These are phyloP conservation scores for Chondrostereum purpureum DNA, from an alignment of 1,284 basidiomycete species.

Conservation along the genomic window DNA sequence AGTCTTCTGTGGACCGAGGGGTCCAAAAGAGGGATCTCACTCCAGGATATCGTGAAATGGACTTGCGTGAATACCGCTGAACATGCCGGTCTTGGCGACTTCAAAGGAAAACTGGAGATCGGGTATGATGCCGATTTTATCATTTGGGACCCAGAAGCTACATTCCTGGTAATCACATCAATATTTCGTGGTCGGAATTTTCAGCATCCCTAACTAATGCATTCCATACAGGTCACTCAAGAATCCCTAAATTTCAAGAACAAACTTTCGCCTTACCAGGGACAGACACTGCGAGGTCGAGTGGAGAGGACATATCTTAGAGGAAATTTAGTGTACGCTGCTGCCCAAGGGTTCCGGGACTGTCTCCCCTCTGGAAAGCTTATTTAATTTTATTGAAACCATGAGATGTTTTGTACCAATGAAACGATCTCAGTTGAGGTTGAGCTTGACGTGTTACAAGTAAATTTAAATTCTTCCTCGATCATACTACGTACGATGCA, in stretches of 20 bases:
- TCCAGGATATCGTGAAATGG: slow-evolving; percentile 71
- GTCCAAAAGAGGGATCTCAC: slow-evolving; percentile 46
- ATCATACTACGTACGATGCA: no score
- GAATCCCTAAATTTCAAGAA: slow-evolving; percentile 82
- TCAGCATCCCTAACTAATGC: no score
- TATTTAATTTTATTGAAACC: slow-evolving; percentile 3
- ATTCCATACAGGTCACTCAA: slow-evolving; percentile 60
- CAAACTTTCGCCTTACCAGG: slow-evolving; percentile 85
- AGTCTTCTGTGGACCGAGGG: slow-evolving; percentile 84
- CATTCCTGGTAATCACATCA: slow-evolving; percentile 48
- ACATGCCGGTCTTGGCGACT: slow-evolving; percentile 64
- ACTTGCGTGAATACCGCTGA: slow-evolving; percentile 63
- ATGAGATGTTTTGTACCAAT: not conserved
- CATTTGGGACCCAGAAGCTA: slow-evolving; percentile 71
- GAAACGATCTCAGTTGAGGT: no score
- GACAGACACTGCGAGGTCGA: slow-evolving; percentile 59
- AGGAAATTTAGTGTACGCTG: slow-evolving; percentile 63
- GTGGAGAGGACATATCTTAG: slow-evolving; percentile 76
- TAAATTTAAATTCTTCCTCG: no score
- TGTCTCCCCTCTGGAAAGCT: slow-evolving; percentile 11
- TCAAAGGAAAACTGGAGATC: slow-evolving; percentile 66
- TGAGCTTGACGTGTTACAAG: no score
- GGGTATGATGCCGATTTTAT: slow-evolving; percentile 84
- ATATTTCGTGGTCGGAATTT: slow-evolving; percentile 1
- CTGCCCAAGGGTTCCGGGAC: slow-evolving; percentile 7